These are phyloP conservation scores for Phytomonas francai DNA, from an alignment of 208 protist species.

Conservation along the genomic window DNA sequence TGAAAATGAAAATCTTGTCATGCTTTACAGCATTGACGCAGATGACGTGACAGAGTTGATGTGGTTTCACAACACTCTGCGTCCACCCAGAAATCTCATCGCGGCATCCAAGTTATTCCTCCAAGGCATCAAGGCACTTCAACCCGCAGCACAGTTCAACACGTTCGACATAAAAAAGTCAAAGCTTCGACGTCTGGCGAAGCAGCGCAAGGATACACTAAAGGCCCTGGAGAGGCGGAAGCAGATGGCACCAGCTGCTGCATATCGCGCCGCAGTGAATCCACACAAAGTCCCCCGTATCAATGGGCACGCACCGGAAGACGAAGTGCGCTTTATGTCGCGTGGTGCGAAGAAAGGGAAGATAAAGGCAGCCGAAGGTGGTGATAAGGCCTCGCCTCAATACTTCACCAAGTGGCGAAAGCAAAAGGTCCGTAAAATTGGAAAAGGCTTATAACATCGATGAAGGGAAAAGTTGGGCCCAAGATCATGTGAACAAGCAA, in stretches of 20 bases:
- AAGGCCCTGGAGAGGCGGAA: slow-evolving; percentile 35
- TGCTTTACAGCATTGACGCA: slow-evolving; percentile 48
- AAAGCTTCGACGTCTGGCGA: slow-evolving; percentile 62
- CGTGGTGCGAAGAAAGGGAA: slow-evolving; percentile 25
- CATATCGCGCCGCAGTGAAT: slow-evolving; percentile 63
- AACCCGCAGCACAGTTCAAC: slow-evolving; percentile 60
- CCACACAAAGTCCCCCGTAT: slow-evolving; percentile 70
- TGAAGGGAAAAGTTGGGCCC: neutral
- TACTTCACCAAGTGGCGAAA: slow-evolving; percentile 69
- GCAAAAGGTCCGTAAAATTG: slow-evolving; percentile 48
- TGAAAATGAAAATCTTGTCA: slow-evolving; percentile 23
- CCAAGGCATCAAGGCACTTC: slow-evolving; percentile 66
- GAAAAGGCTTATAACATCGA: slow-evolving; percentile 38
- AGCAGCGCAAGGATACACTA: slow-evolving; percentile 56
- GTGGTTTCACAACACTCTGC: slow-evolving; percentile 63
- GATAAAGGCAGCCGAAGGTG: slow-evolving; percentile 16
- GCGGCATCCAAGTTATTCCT: slow-evolving; percentile 64
- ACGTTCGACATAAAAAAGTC: slow-evolving; percentile 72
- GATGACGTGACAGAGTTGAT: slow-evolving; percentile 62
- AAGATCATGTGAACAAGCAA: neutral
- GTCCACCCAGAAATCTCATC: slow-evolving; percentile 60
- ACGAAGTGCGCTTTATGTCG: slow-evolving; percentile 54
- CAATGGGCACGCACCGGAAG: slow-evolving; percentile 29
- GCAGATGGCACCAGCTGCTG: slow-evolving; percentile 67
- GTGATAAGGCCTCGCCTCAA: slow-evolving; percentile 6